Conservation (phyloP, 2,329 filamentous ascomycete genomes). For the Shiraia sp. region DNA sequence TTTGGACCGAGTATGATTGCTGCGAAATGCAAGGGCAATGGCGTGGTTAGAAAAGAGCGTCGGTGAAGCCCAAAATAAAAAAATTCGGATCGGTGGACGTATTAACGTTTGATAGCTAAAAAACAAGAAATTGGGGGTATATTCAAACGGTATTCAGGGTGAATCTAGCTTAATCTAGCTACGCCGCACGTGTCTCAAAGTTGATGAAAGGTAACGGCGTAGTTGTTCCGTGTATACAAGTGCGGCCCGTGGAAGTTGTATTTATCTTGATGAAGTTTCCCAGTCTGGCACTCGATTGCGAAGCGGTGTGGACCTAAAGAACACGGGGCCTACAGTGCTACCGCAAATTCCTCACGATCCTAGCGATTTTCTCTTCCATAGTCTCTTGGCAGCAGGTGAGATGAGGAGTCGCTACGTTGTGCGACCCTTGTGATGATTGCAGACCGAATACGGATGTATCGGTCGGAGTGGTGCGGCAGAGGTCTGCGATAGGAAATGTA, state of each 20-base stretch:
- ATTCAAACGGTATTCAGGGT: slow-evolving; percentile 7
- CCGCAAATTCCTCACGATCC: slow-evolving; percentile 3
- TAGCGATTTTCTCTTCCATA: slow-evolving; percentile 2
- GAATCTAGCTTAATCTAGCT: slow-evolving; percentile 16
- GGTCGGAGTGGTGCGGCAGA: not conserved
- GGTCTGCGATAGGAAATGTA: no score
- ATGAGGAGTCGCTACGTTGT: slow-evolving; percentile 6
- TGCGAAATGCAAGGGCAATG: slow-evolving; percentile 5
- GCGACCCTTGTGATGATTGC: no score
- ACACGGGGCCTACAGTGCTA: slow-evolving; percentile 13
- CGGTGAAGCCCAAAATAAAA: slow-evolving; percentile 5
- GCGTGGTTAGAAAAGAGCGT: slow-evolving; percentile 7
- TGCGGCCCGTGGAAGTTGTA: slow-evolving; percentile 8
- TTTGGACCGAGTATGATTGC: slow-evolving; percentile 5
- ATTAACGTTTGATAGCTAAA: no score
- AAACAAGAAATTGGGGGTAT: no score
- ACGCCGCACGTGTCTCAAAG: slow-evolving; percentile 13
- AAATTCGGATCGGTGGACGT: not conserved
- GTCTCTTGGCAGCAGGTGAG: slow-evolving; percentile 8
- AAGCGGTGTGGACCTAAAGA: slow-evolving; percentile 12
- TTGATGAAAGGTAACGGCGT: slow-evolving; percentile 10
- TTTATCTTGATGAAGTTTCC: slow-evolving; percentile 6
- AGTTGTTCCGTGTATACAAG: slow-evolving; percentile 11
- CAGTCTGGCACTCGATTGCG: slow-evolving; percentile 8
- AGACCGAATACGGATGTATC: no score